A percentile compares a stretch with the other conserved stretches of the same genome.
These are phyloP conservation scores for Boletus rex-veris DNA, from an alignment of 768 basidiomycete species.

Conservation along the genomic window DNA sequence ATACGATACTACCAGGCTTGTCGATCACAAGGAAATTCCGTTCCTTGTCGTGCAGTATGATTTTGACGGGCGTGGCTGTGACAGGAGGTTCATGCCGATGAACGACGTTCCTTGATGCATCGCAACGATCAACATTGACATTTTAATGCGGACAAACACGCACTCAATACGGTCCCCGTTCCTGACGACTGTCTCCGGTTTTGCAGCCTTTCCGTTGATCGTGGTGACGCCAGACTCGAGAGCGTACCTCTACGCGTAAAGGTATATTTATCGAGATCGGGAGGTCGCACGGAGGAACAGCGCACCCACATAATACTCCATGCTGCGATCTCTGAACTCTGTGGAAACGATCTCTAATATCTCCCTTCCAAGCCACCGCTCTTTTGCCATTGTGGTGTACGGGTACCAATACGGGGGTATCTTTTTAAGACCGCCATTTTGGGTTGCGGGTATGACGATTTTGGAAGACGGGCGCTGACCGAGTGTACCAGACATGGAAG, in stretches of 20 bases:
- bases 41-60: conserved; percentile 74
- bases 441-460: conserved; percentile 11
- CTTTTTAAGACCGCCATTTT: conserved; percentile 60
- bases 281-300: neutral
- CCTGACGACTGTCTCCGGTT: conserved; percentile 69
- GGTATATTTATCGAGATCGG: neutral
- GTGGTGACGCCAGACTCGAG: conserved; percentile 95
- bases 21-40: conserved; percentile 88
- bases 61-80: conserved; percentile 73
- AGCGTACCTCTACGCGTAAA: conserved; percentile 51
- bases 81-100: conserved; percentile 98
- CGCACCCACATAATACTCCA: conserved; percentile 89
- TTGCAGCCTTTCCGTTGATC: conserved; percentile 86
- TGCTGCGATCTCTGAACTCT: conserved; percentile 88
- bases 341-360: conserved; percentile 90
- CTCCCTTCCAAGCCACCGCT: conserved; percentile 84
- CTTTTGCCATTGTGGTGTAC: conserved; percentile 90
- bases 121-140: neutral
- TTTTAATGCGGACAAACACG: conserved; percentile 28
- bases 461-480: conserved; percentile 28
- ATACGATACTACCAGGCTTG: conserved; percentile 94
- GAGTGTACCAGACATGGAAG: conserved; percentile 41
- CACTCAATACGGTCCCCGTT: conserved; percentile 92
- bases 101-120: conserved; percentile 69
- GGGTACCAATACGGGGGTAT: conserved; percentile 90